Evolutionary conservation across 1,284 basidiomycete genomes (phyloP).

Genomic region (Tilletiaria anomala): DNA sequence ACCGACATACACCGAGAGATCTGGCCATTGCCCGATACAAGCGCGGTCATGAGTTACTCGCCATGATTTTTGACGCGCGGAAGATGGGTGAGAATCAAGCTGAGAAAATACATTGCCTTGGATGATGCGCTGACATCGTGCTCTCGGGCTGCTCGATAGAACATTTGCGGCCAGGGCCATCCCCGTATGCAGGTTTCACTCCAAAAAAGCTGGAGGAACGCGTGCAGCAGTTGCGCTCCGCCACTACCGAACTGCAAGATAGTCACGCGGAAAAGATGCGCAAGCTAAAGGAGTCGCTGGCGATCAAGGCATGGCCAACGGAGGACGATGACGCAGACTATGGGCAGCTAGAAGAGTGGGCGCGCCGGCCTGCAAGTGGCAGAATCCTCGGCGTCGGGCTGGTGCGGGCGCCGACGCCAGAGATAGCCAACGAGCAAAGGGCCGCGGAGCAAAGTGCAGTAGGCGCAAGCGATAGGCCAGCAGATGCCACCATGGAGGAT

Average conservation of each 20-base stretch:
- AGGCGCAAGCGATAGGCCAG: no score
- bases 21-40: conserved; percentile 29
- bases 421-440: no score
- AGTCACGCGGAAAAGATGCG: conserved; percentile 1
- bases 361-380: conserved; percentile 4
- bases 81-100: conserved; percentile 12
- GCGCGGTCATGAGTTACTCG: conserved; percentile 31
- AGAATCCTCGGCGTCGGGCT: conserved; percentile 23
- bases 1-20: conserved; percentile 25
- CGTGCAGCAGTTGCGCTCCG: not conserved
- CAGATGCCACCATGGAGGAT: no score
- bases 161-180: not conserved
- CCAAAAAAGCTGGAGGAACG: not conserved
- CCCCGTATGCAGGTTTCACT: not conserved
- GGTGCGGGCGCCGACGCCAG: conserved; percentile 17
- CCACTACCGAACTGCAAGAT: conserved; percentile 4
- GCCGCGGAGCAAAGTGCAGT: no score
- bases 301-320: not conserved
- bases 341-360: not conserved
- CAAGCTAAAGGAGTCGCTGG: not conserved
- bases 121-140: not conserved
- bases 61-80: conserved; percentile 28
- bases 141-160: no score
- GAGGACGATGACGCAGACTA: conserved; percentile 4
- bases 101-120: not conserved